Base-by-base conservation (phyloP, 345 rosid genomes). In the Salix udensis region DNA sequence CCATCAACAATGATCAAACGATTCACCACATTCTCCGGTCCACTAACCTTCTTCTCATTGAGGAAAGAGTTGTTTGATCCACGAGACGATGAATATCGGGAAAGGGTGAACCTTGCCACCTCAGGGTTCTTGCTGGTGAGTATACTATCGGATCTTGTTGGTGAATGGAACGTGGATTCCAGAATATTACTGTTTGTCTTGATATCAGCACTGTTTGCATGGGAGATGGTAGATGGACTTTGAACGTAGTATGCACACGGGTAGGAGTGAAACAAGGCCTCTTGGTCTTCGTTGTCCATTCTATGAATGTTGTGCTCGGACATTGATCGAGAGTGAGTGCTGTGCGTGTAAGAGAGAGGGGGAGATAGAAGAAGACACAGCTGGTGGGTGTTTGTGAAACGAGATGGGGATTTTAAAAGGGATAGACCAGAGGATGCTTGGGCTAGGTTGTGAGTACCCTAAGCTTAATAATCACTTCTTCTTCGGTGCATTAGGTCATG, bases 191-290 rank as follows among this genome's bases (percentile, higher is more conserved):
- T 68, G 60, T n/a, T 71, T 52, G 15, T 74, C 40, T 72, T 84
- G 79, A 67, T 50, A 11, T 78, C 83, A 11, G 78, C 19, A 67
- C 87, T 89, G 86, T 85, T 85, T 65, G 88, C 86, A 76, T 84
- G 89, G 58, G 91, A 89, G 60, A 88, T 14, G 39, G 89, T 88
- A 34, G 97, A 88, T 28, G 98, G 98, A 82, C 94, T 94, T 73
- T 91, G 95, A 13, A 90, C 94, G 77, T 85, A 90, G 87, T 93
- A 93, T 4, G 87, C 72, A 58, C 84, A 88, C 23, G 86, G 87
- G 72, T 72, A 86, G 1, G 85, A 23, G 26, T 83, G 82, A 68
- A 76, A 82, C 58, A 83, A 65, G 14, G 84, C 79, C 72, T 86
- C 88, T 71, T 86, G 88, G 24, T 88, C 97, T 74, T 88, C 90